Conservation (phyloP, 139 green algal genomes). For the Coelastrella sp. region DNA sequence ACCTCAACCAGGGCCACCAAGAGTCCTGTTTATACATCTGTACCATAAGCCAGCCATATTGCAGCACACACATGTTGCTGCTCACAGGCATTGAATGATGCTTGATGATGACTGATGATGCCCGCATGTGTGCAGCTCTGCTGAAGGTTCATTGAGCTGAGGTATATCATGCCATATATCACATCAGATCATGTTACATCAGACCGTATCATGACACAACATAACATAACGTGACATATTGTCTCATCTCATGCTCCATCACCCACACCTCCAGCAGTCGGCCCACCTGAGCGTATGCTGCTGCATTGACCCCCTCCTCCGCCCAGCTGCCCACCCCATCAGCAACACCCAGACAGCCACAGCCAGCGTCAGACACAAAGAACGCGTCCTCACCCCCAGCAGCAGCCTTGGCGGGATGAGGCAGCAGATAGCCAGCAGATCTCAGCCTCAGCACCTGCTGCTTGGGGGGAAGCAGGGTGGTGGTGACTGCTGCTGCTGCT, state of each 20-base stretch:
- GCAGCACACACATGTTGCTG: too few species aligned
- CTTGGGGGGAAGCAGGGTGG: background rate
- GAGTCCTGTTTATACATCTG: background rate
- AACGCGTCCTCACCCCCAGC: conserved; percentile 87
- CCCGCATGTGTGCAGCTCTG: too few species aligned
- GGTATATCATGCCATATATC: too few species aligned
- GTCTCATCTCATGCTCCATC: background rate
- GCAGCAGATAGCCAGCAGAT: conserved; percentile 10
- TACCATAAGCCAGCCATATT: background rate
- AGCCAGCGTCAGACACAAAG: conserved; percentile 62
- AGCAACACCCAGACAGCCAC: conserved; percentile 80
- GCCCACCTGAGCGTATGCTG: conserved; percentile 67
- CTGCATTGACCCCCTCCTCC: conserved; percentile 78
- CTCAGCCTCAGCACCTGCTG: background rate
- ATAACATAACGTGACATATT: background rate
- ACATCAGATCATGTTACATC: background rate
- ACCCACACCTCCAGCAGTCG: background rate
- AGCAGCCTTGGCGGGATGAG: conserved; percentile 39
- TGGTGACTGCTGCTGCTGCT: background rate
- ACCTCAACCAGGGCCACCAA: too few species aligned
- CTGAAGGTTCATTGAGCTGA: too few species aligned
- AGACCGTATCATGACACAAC: background rate
- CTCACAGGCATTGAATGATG: too few species aligned
- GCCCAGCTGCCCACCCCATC: conserved; percentile 93
- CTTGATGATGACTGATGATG: too few species aligned